Evolutionary conservation across 768 basidiomycete genomes (phyloP), one percentile per base, ranked within the genome.

Genomic region (Kwoniella europaea): DNA sequence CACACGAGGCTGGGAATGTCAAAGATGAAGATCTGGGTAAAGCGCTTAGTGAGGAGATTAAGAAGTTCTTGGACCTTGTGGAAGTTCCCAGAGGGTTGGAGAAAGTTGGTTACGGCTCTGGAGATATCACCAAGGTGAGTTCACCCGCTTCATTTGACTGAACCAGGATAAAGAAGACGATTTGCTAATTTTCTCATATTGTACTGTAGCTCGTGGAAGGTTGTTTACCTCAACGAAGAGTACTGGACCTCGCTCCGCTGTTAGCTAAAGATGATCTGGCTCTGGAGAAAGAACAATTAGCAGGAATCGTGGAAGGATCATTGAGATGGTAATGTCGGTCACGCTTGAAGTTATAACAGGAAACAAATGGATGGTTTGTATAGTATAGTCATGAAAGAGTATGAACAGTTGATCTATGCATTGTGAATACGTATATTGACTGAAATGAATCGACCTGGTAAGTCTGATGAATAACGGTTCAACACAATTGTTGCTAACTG

Each of bases 201-300:
- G 46, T 18, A 50, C 12, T 87, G 41, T 87, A 85, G 84, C 88
- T 98, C 15, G 96, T 97, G 1, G 89, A 95, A 70, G 95, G 96
- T 4, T 93, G 95, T 20, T 82, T 98, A 57, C 96, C 96, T 16
- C 96, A 98, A 84, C 85, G 93, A 65, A 88, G 95, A 18, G 95
- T 98, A 4, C 83, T 98, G 72, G 94, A 97, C 82, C 86, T 98
- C 35, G 96, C 96, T 9, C 96, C 95, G 16, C 91, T 92, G 60
- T 90, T 96, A 74, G 92, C 92, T 10, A 88, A 93, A 77, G 86
- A 94, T 42, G 88, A 88, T 27, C 92, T 90, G 41, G 90, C 90
- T 55, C 92, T 95, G 82, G 93, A 93, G 54, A 88, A 86, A 75
- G 90, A 93, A 78, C 91, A 94, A 84, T 84, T 98, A 76, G 89